Evolutionary conservation across 148 eudicot genomes (phyloP), one percentile per base, ranked within the genome.

Genomic region (Pouteria glomerata): DNA sequence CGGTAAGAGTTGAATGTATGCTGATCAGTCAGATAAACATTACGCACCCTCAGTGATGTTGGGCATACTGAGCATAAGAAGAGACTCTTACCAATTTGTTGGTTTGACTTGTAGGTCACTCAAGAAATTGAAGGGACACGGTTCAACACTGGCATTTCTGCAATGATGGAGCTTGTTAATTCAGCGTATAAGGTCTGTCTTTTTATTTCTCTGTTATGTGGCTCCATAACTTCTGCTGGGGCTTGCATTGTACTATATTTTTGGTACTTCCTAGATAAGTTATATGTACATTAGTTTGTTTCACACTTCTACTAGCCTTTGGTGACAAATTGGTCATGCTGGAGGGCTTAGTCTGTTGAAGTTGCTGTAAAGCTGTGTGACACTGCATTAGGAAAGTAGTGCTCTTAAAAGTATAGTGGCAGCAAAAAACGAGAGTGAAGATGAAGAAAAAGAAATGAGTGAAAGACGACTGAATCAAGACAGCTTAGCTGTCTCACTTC

Each of bases 121-220:
- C 94, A 89, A 71, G 99, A 95, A 77, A 85, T 90, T 72, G 97
- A 95, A 82, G 94, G 79, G 62, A 95, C 99, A 35, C 85, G 99
- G 42, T 95, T 95, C 79, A 95, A 95, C 84, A 95, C 99, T 48
- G 99, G 97, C 68, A 92, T 95, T 73, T 91, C 99, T 68, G 97
- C 99, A 69, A 92, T 95, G 99, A 95, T 95, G 99, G 99, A 95
- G 89, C 92, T 95, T 82, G 79, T 80, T 48, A 92, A 95, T 87
- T 89, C 89, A 13, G 99, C 96, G 57, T 86, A 92, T 81, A 95
- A 95, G 99, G 97, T 93, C 74, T 78, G 47, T 10, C 51, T 27
- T 62, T 53, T 41, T 77, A 66, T 12, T 52, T 58, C 66, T 62
- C 47, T 61, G 45, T 57, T 42, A 3, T 45, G 37, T 11, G 33